Conservation (phyloP, 345 rosid genomes). For the Gossypium mustelinum region DNA sequence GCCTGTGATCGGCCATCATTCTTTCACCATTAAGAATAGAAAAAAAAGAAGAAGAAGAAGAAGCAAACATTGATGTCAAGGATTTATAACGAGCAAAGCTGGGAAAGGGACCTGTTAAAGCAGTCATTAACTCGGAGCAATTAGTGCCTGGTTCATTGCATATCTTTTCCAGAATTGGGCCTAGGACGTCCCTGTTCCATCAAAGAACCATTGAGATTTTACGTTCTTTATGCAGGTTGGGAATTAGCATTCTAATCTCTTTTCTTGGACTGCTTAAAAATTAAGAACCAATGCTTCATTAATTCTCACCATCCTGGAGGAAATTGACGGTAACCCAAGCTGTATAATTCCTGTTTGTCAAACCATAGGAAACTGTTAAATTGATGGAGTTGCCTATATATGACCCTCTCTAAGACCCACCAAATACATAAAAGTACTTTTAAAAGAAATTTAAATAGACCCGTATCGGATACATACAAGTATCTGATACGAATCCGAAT, state of each 20-base stretch:
- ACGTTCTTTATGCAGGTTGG: too few relatives aligned
- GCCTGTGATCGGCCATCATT: constrained; percentile 26
- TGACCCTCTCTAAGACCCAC: not conserved
- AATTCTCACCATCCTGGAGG: constrained; percentile 37
- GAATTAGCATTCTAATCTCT: not conserved
- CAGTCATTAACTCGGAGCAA: constrained; percentile 37
- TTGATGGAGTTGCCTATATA: not conserved
- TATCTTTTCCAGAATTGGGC: constrained; percentile 27
- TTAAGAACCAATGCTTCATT: not conserved
- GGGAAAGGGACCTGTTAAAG: constrained; percentile 39
- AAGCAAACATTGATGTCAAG: not conserved
- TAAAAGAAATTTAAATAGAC: too few relatives aligned
- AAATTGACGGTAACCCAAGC: constrained; percentile 36
- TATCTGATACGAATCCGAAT: not conserved
- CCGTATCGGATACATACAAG: too few relatives aligned
- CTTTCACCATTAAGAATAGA: not conserved
- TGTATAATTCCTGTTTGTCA: constrained; percentile 31
- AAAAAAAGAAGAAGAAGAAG: too few relatives aligned
- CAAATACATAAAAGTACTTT: too few relatives aligned
- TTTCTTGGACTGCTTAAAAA: too few relatives aligned
- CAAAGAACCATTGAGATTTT: not conserved
- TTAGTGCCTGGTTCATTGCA: constrained; percentile 35
- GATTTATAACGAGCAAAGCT: not conserved
- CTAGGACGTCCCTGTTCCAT: constrained; percentile 31
- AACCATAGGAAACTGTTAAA: not conserved